A percentile compares a stretch with the other conserved stretches of the same genome.
Evolutionary conservation across 2,329 filamentous ascomycete genomes (phyloP).

Genomic region (Colletotrichum horii): DNA sequence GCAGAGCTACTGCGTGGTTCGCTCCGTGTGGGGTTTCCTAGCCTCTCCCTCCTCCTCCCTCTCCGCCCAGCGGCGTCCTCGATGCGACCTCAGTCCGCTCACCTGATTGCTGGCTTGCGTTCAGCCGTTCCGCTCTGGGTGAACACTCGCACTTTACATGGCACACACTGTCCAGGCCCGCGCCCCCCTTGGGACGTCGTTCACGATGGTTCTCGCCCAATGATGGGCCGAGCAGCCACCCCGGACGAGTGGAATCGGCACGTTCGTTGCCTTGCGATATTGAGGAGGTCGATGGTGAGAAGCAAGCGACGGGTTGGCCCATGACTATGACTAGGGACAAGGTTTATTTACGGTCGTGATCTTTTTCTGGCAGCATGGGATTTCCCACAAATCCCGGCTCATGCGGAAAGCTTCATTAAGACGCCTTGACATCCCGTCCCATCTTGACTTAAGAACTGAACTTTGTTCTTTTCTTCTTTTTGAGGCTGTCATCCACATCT

Average conservation of each 20-base stretch:
- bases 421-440: neutral
- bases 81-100: neutral
- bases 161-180: neutral
- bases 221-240: neutral
- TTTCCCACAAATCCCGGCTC: neutral
- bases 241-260: neutral
- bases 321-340: neutral
- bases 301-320: neutral
- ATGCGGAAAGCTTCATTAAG: neutral
- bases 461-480: neutral
- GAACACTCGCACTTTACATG: neutral
- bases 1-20: neutral
- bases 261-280: neutral
- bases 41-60: neutral
- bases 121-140: neutral
- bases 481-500: neutral
- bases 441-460: neutral
- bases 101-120: neutral
- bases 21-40: neutral
- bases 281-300: neutral
- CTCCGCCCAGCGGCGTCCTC: neutral
- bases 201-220: conserved; percentile 4
- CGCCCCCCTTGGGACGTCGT: neutral
- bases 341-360: neutral
- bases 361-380: neutral